A percentile compares a stretch with the other conserved stretches of the same genome.
Evolutionary conservation across 805 yeast species (phyloP).

Genomic region (Metschnikowia lachancei): DNA sequence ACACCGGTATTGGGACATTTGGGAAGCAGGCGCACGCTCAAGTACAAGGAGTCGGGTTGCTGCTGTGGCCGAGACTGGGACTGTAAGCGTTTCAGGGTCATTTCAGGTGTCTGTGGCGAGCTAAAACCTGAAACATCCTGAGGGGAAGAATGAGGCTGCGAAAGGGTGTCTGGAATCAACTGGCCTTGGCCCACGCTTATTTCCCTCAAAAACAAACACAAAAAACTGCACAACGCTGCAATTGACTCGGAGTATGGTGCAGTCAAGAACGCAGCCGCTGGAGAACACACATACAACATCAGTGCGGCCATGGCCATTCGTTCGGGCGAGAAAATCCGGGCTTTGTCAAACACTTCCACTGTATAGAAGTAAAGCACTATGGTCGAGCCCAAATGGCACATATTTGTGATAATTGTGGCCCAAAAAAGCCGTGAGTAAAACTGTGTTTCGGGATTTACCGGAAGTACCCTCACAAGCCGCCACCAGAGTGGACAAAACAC

Average conservation of each 20-base stretch:
- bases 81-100: constrained; percentile 3
- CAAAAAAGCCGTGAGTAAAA: constrained; percentile 16
- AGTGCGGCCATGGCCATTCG: constrained; percentile 25
- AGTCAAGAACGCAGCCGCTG: constrained; percentile 77
- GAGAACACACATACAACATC: constrained; percentile 55
- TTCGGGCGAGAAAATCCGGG: constrained; percentile 20
- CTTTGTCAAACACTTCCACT: constrained; percentile 17
- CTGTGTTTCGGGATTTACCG: constrained; percentile 1
- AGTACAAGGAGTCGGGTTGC: not conserved
- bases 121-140: not conserved
- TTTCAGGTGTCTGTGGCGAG: not conserved
- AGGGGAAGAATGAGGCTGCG: too few species aligned
- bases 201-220: constrained; percentile 54
- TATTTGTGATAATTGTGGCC: constrained; percentile 48
- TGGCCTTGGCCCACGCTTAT: constrained; percentile 19
- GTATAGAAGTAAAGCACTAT: constrained; percentile 53
- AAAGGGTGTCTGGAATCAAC: not conserved
- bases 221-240: constrained; percentile 58
- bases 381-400: constrained; percentile 49
- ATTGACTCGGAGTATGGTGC: constrained; percentile 75
- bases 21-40: not conserved
- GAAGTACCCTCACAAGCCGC: constrained; percentile 38
- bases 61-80: too few species aligned
- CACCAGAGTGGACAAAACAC: constrained; percentile 86
- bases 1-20: not conserved